phyloP scores from a whole-genome alignment of 2,329 filamentous ascomycete species.

The Ustulina deusta region DNA sequence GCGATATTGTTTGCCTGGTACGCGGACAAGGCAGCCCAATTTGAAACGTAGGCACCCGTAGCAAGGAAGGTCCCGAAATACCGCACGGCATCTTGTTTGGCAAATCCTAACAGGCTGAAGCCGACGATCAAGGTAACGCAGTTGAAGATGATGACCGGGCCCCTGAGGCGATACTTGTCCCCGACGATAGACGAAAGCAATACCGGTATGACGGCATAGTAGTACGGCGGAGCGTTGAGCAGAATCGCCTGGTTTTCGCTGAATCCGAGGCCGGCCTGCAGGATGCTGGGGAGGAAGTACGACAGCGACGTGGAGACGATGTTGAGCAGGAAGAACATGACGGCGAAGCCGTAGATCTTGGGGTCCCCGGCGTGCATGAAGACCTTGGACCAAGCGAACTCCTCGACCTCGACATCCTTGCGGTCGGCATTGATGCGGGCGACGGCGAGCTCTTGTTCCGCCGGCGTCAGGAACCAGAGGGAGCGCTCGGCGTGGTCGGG shows the following conservation, averaged over 20 bases:
- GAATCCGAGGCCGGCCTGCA: conserved; percentile 68
- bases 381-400: conserved; percentile 67
- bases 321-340: conserved; percentile 75
- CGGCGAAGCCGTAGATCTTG: conserved; percentile 74
- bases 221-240: conserved; percentile 75
- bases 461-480: conserved; percentile 67
- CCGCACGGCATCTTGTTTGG: conserved; percentile 68
- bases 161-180: conserved; percentile 70
- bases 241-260: conserved; percentile 66
- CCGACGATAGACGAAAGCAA: conserved; percentile 71
- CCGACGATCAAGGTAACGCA: conserved; percentile 70
- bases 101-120: conserved; percentile 74
- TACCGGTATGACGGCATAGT: conserved; percentile 73
- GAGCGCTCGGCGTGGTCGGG: conserved; percentile 70
- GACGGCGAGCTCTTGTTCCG: conserved; percentile 68
- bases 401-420: conserved; percentile 67
- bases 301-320: conserved; percentile 73
- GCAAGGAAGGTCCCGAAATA: conserved; percentile 75
- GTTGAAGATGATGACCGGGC: conserved; percentile 74
- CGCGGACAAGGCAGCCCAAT: conserved; percentile 75
- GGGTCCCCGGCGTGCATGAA: conserved; percentile 67
- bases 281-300: conserved; percentile 74
- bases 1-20: conserved; percentile 73
- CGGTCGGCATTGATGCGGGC: conserved; percentile 70
- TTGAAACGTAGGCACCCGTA: conserved; percentile 75